Percentiles rank a stretch among this genome's conserved stretches.
These are phyloP conservation scores for Pigoraptor vietnamica DNA, from an alignment of 78 protist species.

Conservation along the genomic window DNA sequence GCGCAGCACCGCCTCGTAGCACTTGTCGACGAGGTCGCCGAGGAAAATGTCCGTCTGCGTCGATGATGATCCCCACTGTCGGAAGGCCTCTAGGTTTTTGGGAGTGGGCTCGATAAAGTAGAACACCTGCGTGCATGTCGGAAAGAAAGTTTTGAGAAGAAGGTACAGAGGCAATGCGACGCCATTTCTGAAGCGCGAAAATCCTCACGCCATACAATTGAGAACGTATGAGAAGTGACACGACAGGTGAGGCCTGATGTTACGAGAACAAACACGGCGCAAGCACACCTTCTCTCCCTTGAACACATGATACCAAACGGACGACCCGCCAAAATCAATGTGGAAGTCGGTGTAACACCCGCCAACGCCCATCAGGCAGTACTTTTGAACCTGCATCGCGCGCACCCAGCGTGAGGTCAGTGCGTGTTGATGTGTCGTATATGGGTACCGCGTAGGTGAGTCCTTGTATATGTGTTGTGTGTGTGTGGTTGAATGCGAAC, in stretches of 20 bases:
- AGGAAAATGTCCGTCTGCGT: background rate
- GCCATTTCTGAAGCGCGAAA: too few species aligned
- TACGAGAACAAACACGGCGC: background rate
- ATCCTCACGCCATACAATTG: too few species aligned
- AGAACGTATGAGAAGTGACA: background rate
- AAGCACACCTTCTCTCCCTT: slow-evolving; percentile 1
- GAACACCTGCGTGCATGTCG: background rate
- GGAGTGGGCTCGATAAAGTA: slow-evolving; percentile 4
- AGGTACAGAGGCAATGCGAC: background rate
- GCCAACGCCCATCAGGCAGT: slow-evolving; percentile 29
- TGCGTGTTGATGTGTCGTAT: too few species aligned
- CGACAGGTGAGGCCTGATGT: background rate
- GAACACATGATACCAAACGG: slow-evolving; percentile 51
- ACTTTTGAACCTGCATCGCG: slow-evolving; percentile 5
- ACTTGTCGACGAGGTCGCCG: background rate
- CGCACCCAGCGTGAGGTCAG: background rate
- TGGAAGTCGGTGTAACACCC: slow-evolving; percentile 38
- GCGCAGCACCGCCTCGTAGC: background rate
- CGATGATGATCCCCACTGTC: background rate
- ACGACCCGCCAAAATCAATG: slow-evolving; percentile 43
- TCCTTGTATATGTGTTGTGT: too few species aligned
- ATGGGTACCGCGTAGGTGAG: too few species aligned
- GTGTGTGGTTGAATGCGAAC: too few species aligned
- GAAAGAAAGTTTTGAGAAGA: background rate
- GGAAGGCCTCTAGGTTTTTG: background rate